A percentile compares a stretch with the other conserved stretches of the same genome.
Evolutionary conservation across 2,329 filamentous ascomycete species (phyloP).

Genomic region (Alternaria sp.): DNA sequence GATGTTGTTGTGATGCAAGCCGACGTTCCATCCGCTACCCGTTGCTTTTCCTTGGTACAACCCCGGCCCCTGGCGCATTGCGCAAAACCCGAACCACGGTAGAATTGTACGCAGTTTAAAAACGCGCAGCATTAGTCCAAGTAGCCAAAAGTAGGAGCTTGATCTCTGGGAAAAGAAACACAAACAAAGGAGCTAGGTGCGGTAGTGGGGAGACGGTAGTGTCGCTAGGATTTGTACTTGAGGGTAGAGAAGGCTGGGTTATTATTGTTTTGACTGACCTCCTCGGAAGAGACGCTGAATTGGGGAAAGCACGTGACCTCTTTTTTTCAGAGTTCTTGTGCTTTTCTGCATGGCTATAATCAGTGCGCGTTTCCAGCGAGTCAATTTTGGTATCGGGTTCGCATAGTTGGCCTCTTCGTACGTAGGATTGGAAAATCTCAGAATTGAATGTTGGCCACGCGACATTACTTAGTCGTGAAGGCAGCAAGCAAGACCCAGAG

Average conservation of each 20-base stretch:
- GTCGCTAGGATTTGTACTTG: background rate
- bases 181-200: background rate
- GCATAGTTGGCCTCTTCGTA: no score
- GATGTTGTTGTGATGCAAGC: background rate
- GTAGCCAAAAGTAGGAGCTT: background rate
- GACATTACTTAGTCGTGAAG: no score
- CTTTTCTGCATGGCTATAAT: background rate
- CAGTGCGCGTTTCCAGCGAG: no score
- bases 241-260: background rate
- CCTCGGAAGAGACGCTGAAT: background rate
- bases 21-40: slow-evolving; percentile 1
- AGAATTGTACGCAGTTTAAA: background rate
- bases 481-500: no score
- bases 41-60: slow-evolving; percentile 7
- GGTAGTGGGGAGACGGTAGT: background rate
- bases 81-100: background rate
- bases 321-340: background rate
- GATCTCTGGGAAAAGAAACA: background rate
- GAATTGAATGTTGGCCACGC: no score
- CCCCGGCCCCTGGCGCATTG: background rate
- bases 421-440: no score
- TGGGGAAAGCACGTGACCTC: no score
- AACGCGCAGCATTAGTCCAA: background rate
- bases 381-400: no score
- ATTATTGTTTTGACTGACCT: background rate